phyloP scores from a whole-genome alignment of 2,329 filamentous ascomycete genomes.

The Colletotrichum sp. region DNA sequence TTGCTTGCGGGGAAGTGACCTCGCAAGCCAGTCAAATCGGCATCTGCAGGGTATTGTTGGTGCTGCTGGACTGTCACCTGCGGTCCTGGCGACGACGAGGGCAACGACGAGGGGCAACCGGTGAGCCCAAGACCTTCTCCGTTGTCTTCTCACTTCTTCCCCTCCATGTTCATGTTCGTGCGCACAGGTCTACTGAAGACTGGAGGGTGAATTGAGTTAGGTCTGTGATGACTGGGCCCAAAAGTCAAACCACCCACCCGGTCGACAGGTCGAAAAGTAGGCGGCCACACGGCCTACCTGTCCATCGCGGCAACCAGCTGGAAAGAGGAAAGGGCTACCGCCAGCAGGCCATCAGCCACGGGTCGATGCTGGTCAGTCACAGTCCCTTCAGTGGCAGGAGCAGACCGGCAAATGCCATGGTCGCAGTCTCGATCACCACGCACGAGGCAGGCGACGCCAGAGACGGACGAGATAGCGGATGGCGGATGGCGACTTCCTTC shows the following conservation, averaged over 20 bases:
- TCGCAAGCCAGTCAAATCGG: background rate
- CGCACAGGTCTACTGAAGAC: background rate
- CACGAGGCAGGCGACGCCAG: background rate
- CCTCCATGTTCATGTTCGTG: background rate
- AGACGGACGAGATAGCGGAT: background rate
- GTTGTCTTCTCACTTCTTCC: background rate
- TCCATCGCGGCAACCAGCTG: background rate
- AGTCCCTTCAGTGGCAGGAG: background rate
- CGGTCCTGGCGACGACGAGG: background rate
- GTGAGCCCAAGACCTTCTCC: background rate
- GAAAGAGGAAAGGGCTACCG: background rate
- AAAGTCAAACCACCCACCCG: background rate
- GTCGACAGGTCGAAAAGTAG: background rate
- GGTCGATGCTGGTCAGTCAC: background rate
- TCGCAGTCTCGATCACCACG: background rate
- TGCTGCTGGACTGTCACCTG: background rate
- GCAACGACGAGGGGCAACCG: background rate
- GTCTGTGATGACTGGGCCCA: background rate
- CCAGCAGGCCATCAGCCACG: background rate
- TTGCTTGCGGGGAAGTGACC: slow-evolving; percentile 12
- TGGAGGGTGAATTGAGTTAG: background rate
- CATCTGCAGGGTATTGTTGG: background rate
- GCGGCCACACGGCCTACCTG: background rate
- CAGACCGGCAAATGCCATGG: background rate
- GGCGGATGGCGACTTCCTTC: background rate